Conservation (phyloP, 148 eudicot genomes). For the Camellia japonica region DNA sequence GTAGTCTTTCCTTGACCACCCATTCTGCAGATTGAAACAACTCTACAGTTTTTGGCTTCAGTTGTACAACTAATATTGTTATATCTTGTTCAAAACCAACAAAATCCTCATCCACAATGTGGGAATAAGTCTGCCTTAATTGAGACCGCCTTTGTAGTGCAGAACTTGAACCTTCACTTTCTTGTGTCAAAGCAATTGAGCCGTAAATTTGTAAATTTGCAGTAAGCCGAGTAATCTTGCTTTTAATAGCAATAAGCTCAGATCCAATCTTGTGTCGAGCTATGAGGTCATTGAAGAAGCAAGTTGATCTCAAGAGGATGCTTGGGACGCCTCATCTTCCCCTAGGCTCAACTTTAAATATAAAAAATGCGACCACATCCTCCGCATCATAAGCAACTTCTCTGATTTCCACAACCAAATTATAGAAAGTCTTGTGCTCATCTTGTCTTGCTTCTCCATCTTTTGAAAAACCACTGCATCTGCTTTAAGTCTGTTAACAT, state of each 20-base stretch:
- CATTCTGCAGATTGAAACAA: constrained; percentile 16
- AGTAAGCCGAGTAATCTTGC: no score
- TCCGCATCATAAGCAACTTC: no score
- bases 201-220: not conserved
- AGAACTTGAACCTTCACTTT: not conserved
- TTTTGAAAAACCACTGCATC: not conserved
- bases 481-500: not conserved
- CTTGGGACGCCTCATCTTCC: no score
- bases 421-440: no score
- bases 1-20: not conserved
- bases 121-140: not conserved
- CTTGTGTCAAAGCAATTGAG: not conserved
- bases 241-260: not conserved
- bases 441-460: not conserved
- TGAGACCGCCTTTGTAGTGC: not conserved
- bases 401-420: no score
- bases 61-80: not conserved
- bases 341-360: no score
- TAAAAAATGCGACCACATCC: no score
- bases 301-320: not conserved
- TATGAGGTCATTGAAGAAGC: not conserved
- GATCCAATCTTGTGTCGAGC: not conserved
- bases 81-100: not conserved
- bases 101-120: not conserved
- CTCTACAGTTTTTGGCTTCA: not conserved